Conservation (phyloP, 192 early-diverging fungal genomes). For the Linderina pennispora region DNA sequence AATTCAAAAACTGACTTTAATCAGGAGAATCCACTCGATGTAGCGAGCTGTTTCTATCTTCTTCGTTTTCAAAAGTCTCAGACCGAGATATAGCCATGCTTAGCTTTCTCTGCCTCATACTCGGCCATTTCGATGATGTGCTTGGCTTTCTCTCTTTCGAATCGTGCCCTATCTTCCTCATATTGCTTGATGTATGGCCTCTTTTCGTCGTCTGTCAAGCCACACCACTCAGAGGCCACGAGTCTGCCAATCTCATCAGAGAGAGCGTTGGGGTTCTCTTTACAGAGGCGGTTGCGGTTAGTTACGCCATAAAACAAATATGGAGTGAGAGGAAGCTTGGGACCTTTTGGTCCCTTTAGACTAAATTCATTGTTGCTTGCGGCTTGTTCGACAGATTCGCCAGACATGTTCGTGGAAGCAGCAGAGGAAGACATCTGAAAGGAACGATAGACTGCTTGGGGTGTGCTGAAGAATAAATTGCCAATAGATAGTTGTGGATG, state of each 20-base stretch:
- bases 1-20: too few relatives aligned
- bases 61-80: slow-evolving; percentile 20
- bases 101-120: slow-evolving; percentile 3
- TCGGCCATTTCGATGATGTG: too few relatives aligned
- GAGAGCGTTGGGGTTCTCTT: slow-evolving; percentile 68
- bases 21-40: too few relatives aligned
- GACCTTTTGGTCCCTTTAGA: slow-evolving; percentile 86
- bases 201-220: slow-evolving; percentile 50
- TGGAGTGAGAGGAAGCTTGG: slow-evolving; percentile 87
- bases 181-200: slow-evolving; percentile 44
- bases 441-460: too few relatives aligned
- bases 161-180: slow-evolving; percentile 46
- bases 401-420: too few relatives aligned
- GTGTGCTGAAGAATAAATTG: too few relatives aligned
- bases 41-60: too few relatives aligned
- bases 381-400: too few relatives aligned
- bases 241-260: slow-evolving; percentile 66
- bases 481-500: too few relatives aligned
- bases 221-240: slow-evolving; percentile 66
- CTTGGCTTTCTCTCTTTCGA: slow-evolving; percentile 39
- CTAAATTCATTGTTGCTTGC: too few relatives aligned
- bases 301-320: slow-evolving; percentile 89
- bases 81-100: too few relatives aligned
- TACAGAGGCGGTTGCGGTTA: slow-evolving; percentile 68
- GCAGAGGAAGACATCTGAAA: too few relatives aligned